Evolutionary conservation across 1,139 yeast species (phyloP).

Genomic region (Eremothecium cymbalariae): DNA sequence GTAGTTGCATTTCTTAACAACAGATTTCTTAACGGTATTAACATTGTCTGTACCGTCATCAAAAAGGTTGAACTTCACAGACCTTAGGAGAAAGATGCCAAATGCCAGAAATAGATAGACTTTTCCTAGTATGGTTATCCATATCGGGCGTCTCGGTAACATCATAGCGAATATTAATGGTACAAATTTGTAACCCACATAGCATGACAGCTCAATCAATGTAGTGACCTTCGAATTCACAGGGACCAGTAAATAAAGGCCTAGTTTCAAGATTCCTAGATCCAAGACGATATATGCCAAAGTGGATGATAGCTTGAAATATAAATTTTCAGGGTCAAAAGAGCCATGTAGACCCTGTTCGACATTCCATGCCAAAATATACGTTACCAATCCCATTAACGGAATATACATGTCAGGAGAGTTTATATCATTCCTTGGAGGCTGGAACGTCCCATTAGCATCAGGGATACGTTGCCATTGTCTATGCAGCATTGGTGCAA

Average conservation of each 20-base stretch:
- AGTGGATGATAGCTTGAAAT: conserved; percentile 84
- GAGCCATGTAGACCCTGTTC: conserved; percentile 82
- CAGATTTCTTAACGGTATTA: conserved; percentile 52
- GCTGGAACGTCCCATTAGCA: conserved; percentile 28
- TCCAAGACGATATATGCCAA: conserved; percentile 77
- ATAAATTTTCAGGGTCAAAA: conserved; percentile 89
- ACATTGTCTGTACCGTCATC: conserved; percentile 48
- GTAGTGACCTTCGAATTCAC: conserved; percentile 35
- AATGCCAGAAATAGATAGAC: conserved; percentile 44
- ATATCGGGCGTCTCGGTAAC: conserved; percentile 34
- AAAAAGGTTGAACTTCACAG: conserved; percentile 68
- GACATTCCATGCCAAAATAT: conserved; percentile 75
- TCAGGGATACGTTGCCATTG: conserved; percentile 63
- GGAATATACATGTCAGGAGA: conserved; percentile 98
- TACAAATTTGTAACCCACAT: conserved; percentile 91
- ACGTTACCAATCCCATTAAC: conserved; percentile 83
- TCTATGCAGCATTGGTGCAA: conserved; percentile 80
- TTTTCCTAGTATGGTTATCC: conserved; percentile 36
- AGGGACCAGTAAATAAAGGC: conserved; percentile 46
- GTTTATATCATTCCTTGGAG: conserved; percentile 54
- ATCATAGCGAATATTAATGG: conserved; percentile 55
- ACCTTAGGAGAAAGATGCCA: conserved; percentile 72
- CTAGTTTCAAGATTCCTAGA: conserved; percentile 49
- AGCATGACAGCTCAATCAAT: conserved; percentile 77
- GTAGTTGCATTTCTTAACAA: conserved; percentile 76